phyloP scores from a whole-genome alignment of 2,329 filamentous ascomycete genomes.

The Cryphonectria japonica region DNA sequence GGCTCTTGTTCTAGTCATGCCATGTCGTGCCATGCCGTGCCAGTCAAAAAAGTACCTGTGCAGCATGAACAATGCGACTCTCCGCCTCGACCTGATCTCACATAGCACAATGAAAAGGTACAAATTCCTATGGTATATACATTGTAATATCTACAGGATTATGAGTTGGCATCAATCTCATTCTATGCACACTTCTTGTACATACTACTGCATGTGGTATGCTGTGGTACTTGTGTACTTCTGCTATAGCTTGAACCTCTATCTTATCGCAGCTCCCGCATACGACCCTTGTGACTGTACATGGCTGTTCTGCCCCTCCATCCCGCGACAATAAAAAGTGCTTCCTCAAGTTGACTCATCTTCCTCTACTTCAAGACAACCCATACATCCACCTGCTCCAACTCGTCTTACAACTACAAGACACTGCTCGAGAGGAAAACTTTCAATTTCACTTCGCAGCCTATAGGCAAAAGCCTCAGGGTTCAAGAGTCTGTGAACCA shows the following conservation, averaged over 20 bases:
- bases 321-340: not conserved
- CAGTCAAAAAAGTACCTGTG: not conserved
- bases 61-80: not conserved
- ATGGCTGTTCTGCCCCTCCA: not conserved
- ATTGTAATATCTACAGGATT: too few relatives aligned
- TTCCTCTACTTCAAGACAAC: not conserved
- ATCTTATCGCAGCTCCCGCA: constrained; percentile 13
- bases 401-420: not conserved
- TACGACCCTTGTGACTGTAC: not conserved
- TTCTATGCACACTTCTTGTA: not conserved
- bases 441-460: not conserved
- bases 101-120: too few relatives aligned
- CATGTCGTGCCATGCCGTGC: not conserved
- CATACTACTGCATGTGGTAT: not conserved
- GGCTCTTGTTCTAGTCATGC: not conserved
- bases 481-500: not conserved
- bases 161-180: too few relatives aligned
- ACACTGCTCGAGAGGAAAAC: not conserved
- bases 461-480: not conserved
- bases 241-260: not conserved
- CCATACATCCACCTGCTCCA: not conserved
- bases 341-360: not conserved
- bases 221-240: not conserved
- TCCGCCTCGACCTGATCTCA: not conserved
- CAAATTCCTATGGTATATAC: too few relatives aligned